Evolutionary conservation across 1,284 basidiomycete species (phyloP).

Genomic region (Rhodotorula mucilaginosa): DNA sequence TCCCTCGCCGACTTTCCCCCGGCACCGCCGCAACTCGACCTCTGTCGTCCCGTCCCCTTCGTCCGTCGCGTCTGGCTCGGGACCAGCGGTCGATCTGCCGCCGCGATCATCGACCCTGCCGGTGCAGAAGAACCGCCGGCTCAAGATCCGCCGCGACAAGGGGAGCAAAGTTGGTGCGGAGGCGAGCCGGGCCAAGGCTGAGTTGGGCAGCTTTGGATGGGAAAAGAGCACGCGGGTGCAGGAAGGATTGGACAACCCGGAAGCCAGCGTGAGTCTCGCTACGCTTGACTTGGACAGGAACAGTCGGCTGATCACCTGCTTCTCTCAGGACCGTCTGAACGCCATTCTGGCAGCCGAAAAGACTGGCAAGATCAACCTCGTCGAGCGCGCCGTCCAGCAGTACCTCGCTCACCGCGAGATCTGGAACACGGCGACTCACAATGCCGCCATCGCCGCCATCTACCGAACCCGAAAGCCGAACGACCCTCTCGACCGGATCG

Average conservation of each 20-base stretch:
- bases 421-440: conserved; percentile 57
- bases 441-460: conserved; percentile 63
- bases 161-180: not conserved
- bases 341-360: conserved; percentile 15
- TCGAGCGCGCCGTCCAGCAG: conserved; percentile 22
- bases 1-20: not conserved
- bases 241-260: not conserved
- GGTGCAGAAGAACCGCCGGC: too few species aligned
- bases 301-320: not conserved
- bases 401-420: conserved; percentile 24
- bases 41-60: conserved; percentile 15
- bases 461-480: conserved; percentile 56
- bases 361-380: conserved; percentile 6
- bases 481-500: conserved; percentile 61
- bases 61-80: conserved; percentile 8
- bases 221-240: not conserved
- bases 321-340: not conserved
- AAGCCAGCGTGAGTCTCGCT: not conserved
- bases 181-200: not conserved
- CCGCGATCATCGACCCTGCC: not conserved
- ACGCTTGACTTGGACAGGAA: too few species aligned
- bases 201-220: not conserved
- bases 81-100: not conserved
- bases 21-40: conserved; percentile 18
- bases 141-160: not conserved